Conservation (phyloP, 768 basidiomycete genomes). For the Trametes cinnabarina region DNA sequence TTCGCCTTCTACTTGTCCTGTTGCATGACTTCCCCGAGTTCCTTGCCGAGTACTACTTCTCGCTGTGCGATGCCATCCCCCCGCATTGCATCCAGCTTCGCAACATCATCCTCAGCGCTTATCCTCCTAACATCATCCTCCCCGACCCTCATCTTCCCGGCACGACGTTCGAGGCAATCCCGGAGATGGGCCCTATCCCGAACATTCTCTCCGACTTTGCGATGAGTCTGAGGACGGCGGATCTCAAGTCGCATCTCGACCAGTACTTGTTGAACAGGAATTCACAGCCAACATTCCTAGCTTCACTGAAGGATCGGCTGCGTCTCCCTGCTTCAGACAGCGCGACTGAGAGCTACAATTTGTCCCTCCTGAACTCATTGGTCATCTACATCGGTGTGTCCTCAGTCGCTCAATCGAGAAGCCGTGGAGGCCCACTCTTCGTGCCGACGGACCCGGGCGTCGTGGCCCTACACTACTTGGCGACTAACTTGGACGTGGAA, state of each 20-base stretch:
- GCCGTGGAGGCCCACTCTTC: conserved; percentile 78
- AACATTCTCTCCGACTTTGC: conserved; percentile 90
- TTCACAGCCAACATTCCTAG: conserved; percentile 58
- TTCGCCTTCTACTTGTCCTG: conserved; percentile 89
- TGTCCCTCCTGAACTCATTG: conserved; percentile 87
- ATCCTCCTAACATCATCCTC: conserved; percentile 75
- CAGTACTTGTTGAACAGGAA: conserved; percentile 81
- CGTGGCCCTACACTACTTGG: conserved; percentile 77
- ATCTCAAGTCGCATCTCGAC: conserved; percentile 78
- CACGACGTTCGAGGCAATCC: conserved; percentile 68
- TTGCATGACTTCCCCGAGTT: conserved; percentile 99
- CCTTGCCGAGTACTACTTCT: conserved; percentile 94
- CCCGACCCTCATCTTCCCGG: conserved; percentile 86
- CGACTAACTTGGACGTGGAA: conserved; percentile 84
- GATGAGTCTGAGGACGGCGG: conserved; percentile 73
- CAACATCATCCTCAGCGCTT: conserved; percentile 95
- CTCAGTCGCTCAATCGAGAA: conserved; percentile 85
- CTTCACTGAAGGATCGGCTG: conserved; percentile 78
- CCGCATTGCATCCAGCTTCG: conserved; percentile 91
- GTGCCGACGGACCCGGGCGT: conserved; percentile 82
- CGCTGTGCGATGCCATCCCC: conserved; percentile 91
- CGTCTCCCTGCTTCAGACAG: conserved; percentile 49
- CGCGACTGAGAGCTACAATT: conserved; percentile 68
- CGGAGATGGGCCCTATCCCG: conserved; percentile 92
- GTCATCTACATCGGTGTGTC: conserved; percentile 97